Conservation (phyloP, 164 flowering plant species). For the Taxillus chinensis region DNA sequence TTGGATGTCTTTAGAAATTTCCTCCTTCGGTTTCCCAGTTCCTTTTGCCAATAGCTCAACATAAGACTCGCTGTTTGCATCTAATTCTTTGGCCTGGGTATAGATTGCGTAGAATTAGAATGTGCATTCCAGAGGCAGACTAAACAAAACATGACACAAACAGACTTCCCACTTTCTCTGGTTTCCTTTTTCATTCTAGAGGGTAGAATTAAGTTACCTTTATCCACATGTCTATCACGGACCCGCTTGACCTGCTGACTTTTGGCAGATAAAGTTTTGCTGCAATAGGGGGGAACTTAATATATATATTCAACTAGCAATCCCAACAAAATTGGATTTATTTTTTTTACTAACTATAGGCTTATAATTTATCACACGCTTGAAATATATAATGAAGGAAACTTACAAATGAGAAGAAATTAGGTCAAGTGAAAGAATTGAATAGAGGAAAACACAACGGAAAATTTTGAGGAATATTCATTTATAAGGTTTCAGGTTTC, state of each 20-base stretch:
- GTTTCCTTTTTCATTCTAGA: background rate
- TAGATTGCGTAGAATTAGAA: background rate
- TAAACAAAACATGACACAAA: background rate
- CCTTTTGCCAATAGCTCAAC: conserved; percentile 72
- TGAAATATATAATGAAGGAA: no score
- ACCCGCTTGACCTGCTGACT: conserved; percentile 60
- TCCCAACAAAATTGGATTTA: background rate
- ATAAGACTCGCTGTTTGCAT: conserved; percentile 59
- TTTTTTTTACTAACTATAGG: no score
- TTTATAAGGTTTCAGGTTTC: no score
- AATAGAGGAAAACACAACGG: no score
- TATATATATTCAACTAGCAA: background rate
- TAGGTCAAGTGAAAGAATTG: no score
- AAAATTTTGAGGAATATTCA: no score
- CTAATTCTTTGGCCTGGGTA: conserved; percentile 79
- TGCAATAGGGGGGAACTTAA: conserved; percentile 22
- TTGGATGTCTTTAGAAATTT: conserved; percentile 51
- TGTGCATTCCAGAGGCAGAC: conserved; percentile 2
- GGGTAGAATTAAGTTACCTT: conserved; percentile 36
- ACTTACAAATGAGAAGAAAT: no score
- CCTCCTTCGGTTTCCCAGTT: conserved; percentile 69
- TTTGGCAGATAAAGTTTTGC: conserved; percentile 78
- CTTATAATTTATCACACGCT: no score
- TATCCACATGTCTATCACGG: conserved; percentile 80
- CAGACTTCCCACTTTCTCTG: no score